These are phyloP conservation scores for Lentinula detonsa DNA, from an alignment of 768 basidiomycete species.

Conservation along the genomic window DNA sequence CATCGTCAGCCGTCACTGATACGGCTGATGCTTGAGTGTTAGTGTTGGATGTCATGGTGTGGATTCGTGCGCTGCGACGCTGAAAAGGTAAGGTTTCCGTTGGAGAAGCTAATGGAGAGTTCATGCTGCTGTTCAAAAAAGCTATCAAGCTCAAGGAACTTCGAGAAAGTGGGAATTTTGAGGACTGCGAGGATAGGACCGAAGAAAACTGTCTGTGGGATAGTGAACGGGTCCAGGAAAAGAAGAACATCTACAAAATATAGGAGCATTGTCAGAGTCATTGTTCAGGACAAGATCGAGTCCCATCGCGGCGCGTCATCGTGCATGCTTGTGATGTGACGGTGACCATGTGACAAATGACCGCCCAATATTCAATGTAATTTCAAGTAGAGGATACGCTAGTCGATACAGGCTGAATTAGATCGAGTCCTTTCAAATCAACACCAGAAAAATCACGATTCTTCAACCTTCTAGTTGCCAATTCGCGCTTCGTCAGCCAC, in stretches of 20 bases:
- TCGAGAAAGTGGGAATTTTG: background rate
- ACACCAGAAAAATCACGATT: constrained; percentile 42
- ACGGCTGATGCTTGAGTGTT: background rate
- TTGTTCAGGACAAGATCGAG: background rate
- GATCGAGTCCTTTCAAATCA: constrained; percentile 36
- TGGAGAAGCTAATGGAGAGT: background rate
- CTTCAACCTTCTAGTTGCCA: constrained; percentile 41
- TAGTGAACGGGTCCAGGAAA: background rate
- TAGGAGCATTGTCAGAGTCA: background rate
- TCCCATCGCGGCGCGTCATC: background rate
- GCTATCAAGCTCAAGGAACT: background rate
- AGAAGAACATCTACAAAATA: background rate
- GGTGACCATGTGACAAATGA: no score
- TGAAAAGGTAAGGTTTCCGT: background rate
- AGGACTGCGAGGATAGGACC: background rate
- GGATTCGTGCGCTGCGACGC: background rate
- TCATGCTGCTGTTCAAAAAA: background rate
- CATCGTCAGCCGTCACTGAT: background rate
- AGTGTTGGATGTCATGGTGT: background rate
- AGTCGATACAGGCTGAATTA: constrained; percentile 20
- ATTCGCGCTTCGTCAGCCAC: constrained; percentile 41
- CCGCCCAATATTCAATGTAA: no score
- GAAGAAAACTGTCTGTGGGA: background rate
- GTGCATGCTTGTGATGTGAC: background rate
- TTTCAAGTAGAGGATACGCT: background rate